Evolutionary conservation across 2,329 filamentous ascomycete species (phyloP), one percentile per base, ranked within the genome.

Genomic region (Colletotrichum simmondsii): DNA sequence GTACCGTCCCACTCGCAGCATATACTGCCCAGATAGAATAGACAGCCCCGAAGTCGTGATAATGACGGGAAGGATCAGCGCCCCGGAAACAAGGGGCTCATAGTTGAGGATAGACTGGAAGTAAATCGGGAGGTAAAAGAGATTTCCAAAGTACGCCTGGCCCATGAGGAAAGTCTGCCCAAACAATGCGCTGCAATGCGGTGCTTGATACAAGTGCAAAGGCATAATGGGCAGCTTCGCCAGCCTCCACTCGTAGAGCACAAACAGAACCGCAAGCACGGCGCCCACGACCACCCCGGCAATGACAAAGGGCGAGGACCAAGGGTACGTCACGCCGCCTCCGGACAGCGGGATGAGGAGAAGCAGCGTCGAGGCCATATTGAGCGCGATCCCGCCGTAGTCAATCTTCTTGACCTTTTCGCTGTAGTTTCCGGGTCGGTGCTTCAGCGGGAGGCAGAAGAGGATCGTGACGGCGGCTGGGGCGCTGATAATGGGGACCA

Each of bases 101-200:
- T 78, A 79, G 1, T 74, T 73, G 12, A 77, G 78, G 8, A 80
- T 76, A 19, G 78, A 80, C 66, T 82, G 81, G 63, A 82, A 78
- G 62, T 81, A 83, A 1, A 83, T 74, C 0, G 76, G 77, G 2
- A 77, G 73, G 56, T 79, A 80, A 71, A 80, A 81, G 14, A 81
- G 74, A 49, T 80, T 78, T 7, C 77, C 76, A 69, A 77, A 81
- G 58, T 80, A 81, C 2, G 74, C 75, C 58, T 78, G 72, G 12
- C 79, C 79, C n/a, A 74, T 77, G 24, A 80, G 68, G 60, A 80
- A 76, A 14, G 75, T 75, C 52, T 80, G 79, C 4, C 61, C 65
- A 35, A 77, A 75, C 2, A 75, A 75, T 4, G 24, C 75, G 10
- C 62, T 74, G 67, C 76, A 79, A 32, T 75, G 77, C 42, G 71